Base-by-base conservation (phyloP, 257 asterid species). In the Solanum pinnatisectum region DNA sequence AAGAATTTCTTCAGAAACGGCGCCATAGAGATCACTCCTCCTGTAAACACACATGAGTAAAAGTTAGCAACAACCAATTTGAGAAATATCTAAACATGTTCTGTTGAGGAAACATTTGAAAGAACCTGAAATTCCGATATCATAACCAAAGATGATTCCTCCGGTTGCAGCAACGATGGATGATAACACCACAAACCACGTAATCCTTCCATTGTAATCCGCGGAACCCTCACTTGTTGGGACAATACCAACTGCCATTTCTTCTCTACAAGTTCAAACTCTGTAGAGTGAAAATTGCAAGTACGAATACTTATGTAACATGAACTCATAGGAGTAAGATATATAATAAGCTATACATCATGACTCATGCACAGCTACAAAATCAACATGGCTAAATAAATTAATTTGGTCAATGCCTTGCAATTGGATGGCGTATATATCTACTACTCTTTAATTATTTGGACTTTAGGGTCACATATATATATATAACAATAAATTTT, bases 11-110 rank as follows among this genome's bases (percentile, higher is more conserved):
- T 88, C 93, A 94, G 84, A 85, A 94, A 94, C 1, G 91, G 87
- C 4, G 84, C 95, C 94, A 92, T 94, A 6, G 94, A 92, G 1
- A 91, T 89, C 77, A 94, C 95, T 70, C 96, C 95, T 86, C 95
- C 96, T 94, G 88, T 79, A 90, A 25, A 42, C 35, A 67, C 36
- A 16, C 68, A 79, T 2, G 16, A 52, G 32, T 36, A 65, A 22
- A 13, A 85, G 79, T 44, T 15, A n/a, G 78, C 72, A 65, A 67
- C 15, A 65, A 84, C 25, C 6, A 8, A 25, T 67, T 67, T 5
- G 10, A 12, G 37, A 27, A 68, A 68, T 67, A 83, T 83, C n/a
- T 82, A 27, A 10, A n/a, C 32, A 82, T 27, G 10, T 14, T 33
- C 30, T 22, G 11, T 32, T 83, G 42, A 85, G 18, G 30, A 25